Evolutionary conservation across 2,329 filamentous ascomycete species (phyloP).

Genomic region (Phoma sp.): DNA sequence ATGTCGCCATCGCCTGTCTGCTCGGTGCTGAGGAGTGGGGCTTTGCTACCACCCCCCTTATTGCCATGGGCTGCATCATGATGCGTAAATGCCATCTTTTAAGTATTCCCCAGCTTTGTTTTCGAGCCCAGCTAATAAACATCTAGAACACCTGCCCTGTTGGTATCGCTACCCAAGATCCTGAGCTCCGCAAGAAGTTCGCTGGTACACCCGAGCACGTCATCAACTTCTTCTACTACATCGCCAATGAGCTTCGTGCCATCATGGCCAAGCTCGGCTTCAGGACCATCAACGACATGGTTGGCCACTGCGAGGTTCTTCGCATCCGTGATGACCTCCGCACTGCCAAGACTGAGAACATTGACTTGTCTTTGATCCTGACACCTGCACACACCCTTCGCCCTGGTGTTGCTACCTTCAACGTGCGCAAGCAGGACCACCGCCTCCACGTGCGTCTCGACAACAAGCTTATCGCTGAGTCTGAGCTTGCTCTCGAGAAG

Average conservation of each 20-base stretch:
- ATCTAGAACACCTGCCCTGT: constrained; percentile 89
- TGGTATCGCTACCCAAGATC: constrained; percentile 93
- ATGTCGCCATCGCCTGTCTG: constrained; percentile 92
- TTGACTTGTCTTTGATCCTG: constrained; percentile 89
- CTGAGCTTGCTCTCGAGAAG: constrained; percentile 92
- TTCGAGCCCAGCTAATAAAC: too few relatives aligned
- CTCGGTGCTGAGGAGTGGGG: constrained; percentile 98
- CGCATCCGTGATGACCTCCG: constrained; percentile 87
- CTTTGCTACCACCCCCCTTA: constrained; percentile 91
- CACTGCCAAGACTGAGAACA: constrained; percentile 87
- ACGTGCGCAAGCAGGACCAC: constrained; percentile 97
- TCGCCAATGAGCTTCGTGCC: constrained; percentile 92
- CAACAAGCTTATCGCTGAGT: constrained; percentile 96
- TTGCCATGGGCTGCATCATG: constrained; percentile 96
- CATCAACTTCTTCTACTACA: constrained; percentile 99
- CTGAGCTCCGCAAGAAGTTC: constrained; percentile 93
- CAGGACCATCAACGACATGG: constrained; percentile 97
- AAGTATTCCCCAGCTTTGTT: too few relatives aligned
- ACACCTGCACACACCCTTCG: constrained; percentile 96
- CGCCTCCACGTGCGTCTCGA: constrained; percentile 90
- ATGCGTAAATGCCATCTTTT: constrained; percentile 73
- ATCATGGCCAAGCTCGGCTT: constrained; percentile 97
- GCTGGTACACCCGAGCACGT: constrained; percentile 91
- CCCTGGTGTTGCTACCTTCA: constrained; percentile 94
- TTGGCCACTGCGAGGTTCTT: constrained; percentile 86